A percentile compares a stretch with the other conserved stretches of the same genome.
Evolutionary conservation across 2,329 filamentous ascomycete species (phyloP).

Genomic region (Talaromyces sp.): DNA sequence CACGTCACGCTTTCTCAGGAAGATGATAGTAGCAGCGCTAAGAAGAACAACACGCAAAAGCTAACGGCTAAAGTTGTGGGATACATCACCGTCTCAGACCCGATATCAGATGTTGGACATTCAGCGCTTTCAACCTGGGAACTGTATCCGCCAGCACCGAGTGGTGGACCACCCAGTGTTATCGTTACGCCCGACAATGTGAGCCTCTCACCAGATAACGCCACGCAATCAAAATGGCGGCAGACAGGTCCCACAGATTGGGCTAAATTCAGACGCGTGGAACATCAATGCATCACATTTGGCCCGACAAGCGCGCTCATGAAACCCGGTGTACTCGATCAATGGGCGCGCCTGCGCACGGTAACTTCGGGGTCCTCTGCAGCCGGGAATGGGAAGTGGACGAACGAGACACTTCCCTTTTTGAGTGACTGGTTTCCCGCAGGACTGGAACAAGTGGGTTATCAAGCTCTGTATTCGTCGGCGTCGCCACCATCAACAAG

Average conservation of each 20-base stretch:
- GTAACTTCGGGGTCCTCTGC: conserved; percentile 20
- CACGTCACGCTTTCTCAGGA: conserved; percentile 55
- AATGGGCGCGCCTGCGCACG: conserved; percentile 64
- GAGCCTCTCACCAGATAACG: background rate
- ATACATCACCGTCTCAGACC: conserved; percentile 64
- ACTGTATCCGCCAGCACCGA: conserved; percentile 46
- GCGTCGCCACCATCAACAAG: conserved; percentile 26
- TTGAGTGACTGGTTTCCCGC: conserved; percentile 69
- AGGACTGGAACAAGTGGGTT: conserved; percentile 32
- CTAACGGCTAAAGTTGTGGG: conserved; percentile 60
- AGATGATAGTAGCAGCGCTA: conserved; percentile 28
- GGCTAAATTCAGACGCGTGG: conserved; percentile 47
- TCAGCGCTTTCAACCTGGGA: conserved; percentile 55
- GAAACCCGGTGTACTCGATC: conserved; percentile 48
- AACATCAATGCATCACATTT: conserved; percentile 50
- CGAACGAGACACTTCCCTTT: conserved; percentile 61
- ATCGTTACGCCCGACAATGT: conserved; percentile 17
- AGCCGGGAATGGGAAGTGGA: conserved; percentile 50
- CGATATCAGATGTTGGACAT: conserved; percentile 57
- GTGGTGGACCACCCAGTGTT: conserved; percentile 27
- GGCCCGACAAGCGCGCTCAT: conserved; percentile 28
- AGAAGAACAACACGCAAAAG: conserved; percentile 12
- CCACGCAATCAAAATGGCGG: conserved; percentile 1
- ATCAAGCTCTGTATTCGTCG: conserved; percentile 27
- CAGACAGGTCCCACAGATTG: conserved; percentile 20